phyloP scores from a whole-genome alignment of 345 rosid genomes.

The Citrus unshiu region DNA sequence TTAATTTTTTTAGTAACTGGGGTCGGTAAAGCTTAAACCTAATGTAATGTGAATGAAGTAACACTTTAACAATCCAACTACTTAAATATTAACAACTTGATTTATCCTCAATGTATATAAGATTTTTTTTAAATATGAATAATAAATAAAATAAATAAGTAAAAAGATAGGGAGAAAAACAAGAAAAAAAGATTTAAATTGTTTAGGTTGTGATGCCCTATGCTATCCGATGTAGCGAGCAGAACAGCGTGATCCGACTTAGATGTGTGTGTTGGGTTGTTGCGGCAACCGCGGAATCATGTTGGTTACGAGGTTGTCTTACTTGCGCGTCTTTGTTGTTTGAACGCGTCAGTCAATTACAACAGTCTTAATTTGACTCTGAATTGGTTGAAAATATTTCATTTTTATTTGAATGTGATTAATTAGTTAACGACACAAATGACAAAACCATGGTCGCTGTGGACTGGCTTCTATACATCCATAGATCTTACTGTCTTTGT shows the following conservation, averaged over 20 bases:
- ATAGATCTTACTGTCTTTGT: slow-evolving; percentile 2
- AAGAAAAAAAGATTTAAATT: background rate
- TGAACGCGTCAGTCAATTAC: background rate
- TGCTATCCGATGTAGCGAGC: background rate
- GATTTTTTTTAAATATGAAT: too few relatives aligned
- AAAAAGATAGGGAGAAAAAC: too few relatives aligned
- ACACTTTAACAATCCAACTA: too few relatives aligned
- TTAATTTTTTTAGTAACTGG: too few relatives aligned
- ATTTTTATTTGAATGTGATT: background rate
- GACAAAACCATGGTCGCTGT: background rate
- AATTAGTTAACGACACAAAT: background rate
- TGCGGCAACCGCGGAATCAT: slow-evolving; percentile 1
- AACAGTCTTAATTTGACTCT: too few relatives aligned
- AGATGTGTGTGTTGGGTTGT: slow-evolving; percentile 23
- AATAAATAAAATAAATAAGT: too few relatives aligned
- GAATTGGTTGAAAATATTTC: too few relatives aligned
- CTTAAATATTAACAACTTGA: background rate
- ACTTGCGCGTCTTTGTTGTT: background rate
- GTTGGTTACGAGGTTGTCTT: background rate
- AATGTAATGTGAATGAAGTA: too few relatives aligned
- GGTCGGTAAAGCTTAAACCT: too few relatives aligned
- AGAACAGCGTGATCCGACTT: slow-evolving; percentile 17
- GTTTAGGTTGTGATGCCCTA: slow-evolving; percentile 11
- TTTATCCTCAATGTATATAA: too few relatives aligned
- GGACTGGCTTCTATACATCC: background rate